phyloP scores from a whole-genome alignment of 192 early-diverging fungal species.

The Gamsiella multidivaricata region DNA sequence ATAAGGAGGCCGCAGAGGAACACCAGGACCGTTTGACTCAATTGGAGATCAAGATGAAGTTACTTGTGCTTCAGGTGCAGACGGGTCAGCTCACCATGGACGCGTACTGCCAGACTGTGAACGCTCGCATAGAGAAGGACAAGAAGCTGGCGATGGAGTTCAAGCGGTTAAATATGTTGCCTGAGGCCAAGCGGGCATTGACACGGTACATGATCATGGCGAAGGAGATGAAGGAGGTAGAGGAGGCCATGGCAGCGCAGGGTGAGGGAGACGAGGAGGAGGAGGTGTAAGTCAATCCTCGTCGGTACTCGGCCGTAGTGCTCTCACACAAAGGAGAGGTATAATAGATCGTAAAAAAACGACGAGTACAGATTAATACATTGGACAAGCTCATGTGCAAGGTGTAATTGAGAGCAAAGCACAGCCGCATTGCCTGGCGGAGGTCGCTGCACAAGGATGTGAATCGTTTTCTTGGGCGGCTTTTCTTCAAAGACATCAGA shows the following conservation, averaged over 20 bases:
- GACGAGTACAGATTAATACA: no score
- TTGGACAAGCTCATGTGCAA: no score
- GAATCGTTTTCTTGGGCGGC: no score
- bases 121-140: constrained; percentile 65
- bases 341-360: not conserved
- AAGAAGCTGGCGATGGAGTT: constrained; percentile 75
- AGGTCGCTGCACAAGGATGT: no score
- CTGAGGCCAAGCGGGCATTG: constrained; percentile 75
- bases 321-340: no score
- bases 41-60: constrained; percentile 79
- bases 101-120: constrained; percentile 70
- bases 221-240: constrained; percentile 80
- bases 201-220: constrained; percentile 78
- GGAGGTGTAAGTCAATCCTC: not conserved
- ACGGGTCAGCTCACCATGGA: constrained; percentile 77
- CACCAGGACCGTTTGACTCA: constrained; percentile 70
- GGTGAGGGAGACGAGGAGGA: constrained; percentile 37
- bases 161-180: constrained; percentile 70
- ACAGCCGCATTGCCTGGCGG: no score
- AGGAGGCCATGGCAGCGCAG: constrained; percentile 69
- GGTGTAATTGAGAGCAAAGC: no score
- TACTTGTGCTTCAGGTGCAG: constrained; percentile 77
- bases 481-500: no score
- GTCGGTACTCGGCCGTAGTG: no score
- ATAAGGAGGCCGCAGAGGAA: constrained; percentile 67